Evolutionary conservation across 2,329 filamentous ascomycete genomes (phyloP).

Genomic region (Nannizzia gypsea): DNA sequence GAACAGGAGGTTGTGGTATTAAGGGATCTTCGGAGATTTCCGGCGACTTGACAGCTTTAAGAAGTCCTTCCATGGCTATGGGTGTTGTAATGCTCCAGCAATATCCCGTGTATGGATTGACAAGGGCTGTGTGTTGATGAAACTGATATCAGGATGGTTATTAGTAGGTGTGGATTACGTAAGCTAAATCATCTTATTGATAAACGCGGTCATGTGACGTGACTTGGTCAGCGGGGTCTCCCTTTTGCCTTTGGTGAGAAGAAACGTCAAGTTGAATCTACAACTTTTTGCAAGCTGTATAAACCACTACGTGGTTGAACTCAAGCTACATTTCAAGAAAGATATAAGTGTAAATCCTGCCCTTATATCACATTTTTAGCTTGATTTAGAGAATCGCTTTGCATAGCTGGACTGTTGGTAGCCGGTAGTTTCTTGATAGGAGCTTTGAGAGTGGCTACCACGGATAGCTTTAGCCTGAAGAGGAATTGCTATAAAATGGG

Average conservation of each 20-base stretch:
- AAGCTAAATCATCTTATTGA: neutral
- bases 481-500: neutral
- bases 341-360: neutral
- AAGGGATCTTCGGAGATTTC: conserved; percentile 6
- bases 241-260: neutral
- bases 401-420: neutral
- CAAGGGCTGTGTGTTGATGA: neutral
- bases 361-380: neutral
- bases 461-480: neutral
- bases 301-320: neutral
- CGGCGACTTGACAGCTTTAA: conserved; percentile 31
- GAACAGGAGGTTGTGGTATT: neutral
- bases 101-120: neutral
- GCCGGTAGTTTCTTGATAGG: too few species aligned
- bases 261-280: neutral
- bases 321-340: neutral
- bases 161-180: neutral
- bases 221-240: neutral
- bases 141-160: neutral
- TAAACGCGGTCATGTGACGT: neutral
- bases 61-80: conserved; percentile 27
- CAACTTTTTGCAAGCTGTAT: neutral
- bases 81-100: neutral
- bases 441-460: neutral
- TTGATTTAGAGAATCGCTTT: neutral